Evolutionary conservation across 2,329 filamentous ascomycete genomes (phyloP).

Genomic region (Monilinia aucupariae): DNA sequence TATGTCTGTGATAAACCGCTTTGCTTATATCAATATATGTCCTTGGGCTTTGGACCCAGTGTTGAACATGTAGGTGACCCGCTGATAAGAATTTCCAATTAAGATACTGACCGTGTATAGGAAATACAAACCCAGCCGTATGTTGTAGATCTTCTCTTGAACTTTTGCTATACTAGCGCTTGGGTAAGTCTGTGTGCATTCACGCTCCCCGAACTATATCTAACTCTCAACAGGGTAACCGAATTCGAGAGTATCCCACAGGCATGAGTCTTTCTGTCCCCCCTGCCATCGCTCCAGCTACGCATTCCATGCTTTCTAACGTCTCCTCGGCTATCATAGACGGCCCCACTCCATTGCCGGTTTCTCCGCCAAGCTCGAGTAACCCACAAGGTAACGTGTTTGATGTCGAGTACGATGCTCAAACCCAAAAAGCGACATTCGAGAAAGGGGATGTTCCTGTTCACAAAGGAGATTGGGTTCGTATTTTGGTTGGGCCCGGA

Average conservation of each 20-base stretch:
- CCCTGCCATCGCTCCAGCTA: conserved; percentile 8
- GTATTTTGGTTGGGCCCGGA: conserved; percentile 16
- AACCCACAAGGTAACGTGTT: neutral
- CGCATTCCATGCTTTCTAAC: neutral
- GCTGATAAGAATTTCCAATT: neutral
- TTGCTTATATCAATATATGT: conserved; percentile 85
- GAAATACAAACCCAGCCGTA: conserved; percentile 74
- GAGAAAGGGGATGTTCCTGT: conserved; percentile 22
- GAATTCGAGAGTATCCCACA: conserved; percentile 34
- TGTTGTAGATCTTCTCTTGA: conserved; percentile 79
- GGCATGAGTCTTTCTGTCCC: conserved; percentile 35
- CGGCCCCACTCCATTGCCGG: neutral
- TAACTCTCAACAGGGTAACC: conserved; percentile 16
- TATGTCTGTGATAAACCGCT: conserved; percentile 71
- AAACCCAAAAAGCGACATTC: conserved; percentile 26
- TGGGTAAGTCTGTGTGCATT: conserved; percentile 21
- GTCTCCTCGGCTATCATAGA: neutral
- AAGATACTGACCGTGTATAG: conserved; percentile 2
- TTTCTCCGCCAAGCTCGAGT: neutral
- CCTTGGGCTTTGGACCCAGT: conserved; percentile 76
- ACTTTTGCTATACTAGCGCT: conserved; percentile 64
- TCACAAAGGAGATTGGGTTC: conserved; percentile 31
- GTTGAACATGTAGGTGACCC: conserved; percentile 58
- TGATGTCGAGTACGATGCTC: conserved; percentile 25
- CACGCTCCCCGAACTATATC: neutral